Base-by-base conservation (phyloP, 2,329 filamentous ascomycete genomes). In the Fusarium multiceps region DNA sequence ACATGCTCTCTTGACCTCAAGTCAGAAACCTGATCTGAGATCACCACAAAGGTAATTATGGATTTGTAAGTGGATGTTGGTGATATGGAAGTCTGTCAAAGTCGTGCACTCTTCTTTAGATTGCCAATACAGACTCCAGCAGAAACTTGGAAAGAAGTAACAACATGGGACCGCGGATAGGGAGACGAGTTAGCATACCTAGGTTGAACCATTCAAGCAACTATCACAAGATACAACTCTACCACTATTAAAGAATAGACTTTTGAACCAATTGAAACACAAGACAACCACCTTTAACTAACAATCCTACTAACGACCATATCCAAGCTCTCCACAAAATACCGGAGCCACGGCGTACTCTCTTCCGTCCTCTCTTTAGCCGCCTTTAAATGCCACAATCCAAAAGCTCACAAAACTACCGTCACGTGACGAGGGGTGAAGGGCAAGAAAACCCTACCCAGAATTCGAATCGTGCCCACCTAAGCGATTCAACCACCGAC, bases 371-470 rank as follows among this genome's bases (percentile, higher is more conserved):
- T 20, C 21, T 37, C 32, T 25, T 10, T 14, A 18, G 16, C n/a
- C n/a, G 25, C 46, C 2, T 37, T 37, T n/a, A 4, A n/a, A 37
- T 37, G 10, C 30, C n/a, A n/a, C 7, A 32, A 16, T 4, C 16
- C 12, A 34, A 34, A 14, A 37, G 34, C 34, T 37, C 25, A 30
- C 37, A 42, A 25, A 27, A 20, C 27, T 27, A 14, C 1, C 2
- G 2, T 55, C 60, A 63, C 58, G 28, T 63, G 59, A 61, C 21
- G 55, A 59, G 56, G 56, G 56, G 59, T 12, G 58, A 63, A 81
- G 80, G 80, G 80, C 79, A 81, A 69, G 72, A 74, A 81, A 81
- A 79, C 80, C 80, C 80, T 82, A 82, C 75, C 41, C 18, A n/a
- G 30, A 49, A 23, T 42, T 43, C 23, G 11, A 41, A 51, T 42